These are phyloP conservation scores for Hericium erinaceus DNA, from an alignment of 768 basidiomycete species.

Conservation along the genomic window DNA sequence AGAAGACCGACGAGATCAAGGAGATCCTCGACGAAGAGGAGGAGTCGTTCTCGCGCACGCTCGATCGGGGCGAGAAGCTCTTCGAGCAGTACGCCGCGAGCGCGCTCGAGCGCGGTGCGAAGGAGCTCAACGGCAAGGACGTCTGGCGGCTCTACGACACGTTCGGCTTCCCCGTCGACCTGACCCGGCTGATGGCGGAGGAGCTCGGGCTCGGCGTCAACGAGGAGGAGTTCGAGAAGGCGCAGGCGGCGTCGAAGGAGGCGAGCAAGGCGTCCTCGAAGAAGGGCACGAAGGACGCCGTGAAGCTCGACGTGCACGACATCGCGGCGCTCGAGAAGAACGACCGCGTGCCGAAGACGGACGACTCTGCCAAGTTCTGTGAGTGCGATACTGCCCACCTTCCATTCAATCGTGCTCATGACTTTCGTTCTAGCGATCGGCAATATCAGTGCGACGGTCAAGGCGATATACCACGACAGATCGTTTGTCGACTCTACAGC, in stretches of 20 bases:
- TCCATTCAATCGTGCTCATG: not conserved
- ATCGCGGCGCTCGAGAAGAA: constrained; percentile 80
- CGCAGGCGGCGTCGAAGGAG: constrained; percentile 81
- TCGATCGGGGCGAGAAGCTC: constrained; percentile 92
- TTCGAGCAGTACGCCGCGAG: constrained; percentile 81
- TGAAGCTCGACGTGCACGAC: constrained; percentile 95
- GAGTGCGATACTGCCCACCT: constrained; percentile 20
- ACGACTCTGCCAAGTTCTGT: constrained; percentile 91
- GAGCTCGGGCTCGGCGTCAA: constrained; percentile 81
- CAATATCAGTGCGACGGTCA: constrained; percentile 65
- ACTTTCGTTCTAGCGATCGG: constrained; percentile 48
- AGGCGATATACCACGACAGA: constrained; percentile 79
- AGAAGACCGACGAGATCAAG: constrained; percentile 73
- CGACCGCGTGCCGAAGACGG: constrained; percentile 72
- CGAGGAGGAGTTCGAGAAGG: constrained; percentile 81
- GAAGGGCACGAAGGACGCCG: constrained; percentile 52
- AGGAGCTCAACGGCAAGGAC: constrained; percentile 77
- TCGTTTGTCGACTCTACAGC: constrained; percentile 62
- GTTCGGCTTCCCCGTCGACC: constrained; percentile 94
- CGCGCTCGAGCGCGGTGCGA: constrained; percentile 52
- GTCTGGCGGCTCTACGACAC: constrained; percentile 98
- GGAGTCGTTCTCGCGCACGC: constrained; percentile 92
- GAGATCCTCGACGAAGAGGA: constrained; percentile 98
- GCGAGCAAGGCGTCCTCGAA: constrained; percentile 82
- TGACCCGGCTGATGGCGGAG: constrained; percentile 95